phyloP scores from a whole-genome alignment of 495 filamentous ascomycete species.

The Neurospora sp. region DNA sequence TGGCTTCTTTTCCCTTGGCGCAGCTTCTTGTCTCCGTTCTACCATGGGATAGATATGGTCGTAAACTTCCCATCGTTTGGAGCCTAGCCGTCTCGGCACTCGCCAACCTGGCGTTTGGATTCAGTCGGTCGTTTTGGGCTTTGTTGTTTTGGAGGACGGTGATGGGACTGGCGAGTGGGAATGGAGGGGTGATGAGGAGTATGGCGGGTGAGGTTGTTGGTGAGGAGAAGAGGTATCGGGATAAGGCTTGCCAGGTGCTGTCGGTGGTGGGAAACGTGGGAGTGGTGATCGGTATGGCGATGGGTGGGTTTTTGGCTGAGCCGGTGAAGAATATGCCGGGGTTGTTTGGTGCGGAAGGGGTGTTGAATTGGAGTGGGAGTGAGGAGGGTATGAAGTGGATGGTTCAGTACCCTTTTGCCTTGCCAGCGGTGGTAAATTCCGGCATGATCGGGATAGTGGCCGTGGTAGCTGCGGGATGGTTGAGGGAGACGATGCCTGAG shows the following conservation, averaged over 20 bases:
- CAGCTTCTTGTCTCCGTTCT: constrained; percentile 49
- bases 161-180: constrained; percentile 61
- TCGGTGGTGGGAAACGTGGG: constrained; percentile 73
- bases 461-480: neutral
- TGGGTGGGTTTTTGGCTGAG: constrained; percentile 65
- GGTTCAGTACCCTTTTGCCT: neutral
- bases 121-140: constrained; percentile 58
- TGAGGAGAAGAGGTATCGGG: constrained; percentile 59
- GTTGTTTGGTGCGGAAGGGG: constrained; percentile 48
- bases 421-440: constrained; percentile 4
- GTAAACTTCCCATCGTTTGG: constrained; percentile 64
- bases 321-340: constrained; percentile 53
- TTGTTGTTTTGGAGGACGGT: constrained; percentile 59
- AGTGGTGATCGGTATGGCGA: constrained; percentile 43
- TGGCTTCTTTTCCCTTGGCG: constrained; percentile 5
- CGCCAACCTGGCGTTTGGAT: constrained; percentile 63
- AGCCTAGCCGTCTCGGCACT: constrained; percentile 60
- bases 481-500: constrained; percentile 1
- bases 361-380: constrained; percentile 22
- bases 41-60: constrained; percentile 48
- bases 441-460: neutral
- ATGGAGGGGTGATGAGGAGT: constrained; percentile 71
- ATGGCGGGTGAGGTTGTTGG: constrained; percentile 64
- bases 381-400: constrained; percentile 22
- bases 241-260: constrained; percentile 67